These are phyloP conservation scores for Leishmania amazonensis DNA, from an alignment of 208 protist species.

Conservation along the genomic window DNA sequence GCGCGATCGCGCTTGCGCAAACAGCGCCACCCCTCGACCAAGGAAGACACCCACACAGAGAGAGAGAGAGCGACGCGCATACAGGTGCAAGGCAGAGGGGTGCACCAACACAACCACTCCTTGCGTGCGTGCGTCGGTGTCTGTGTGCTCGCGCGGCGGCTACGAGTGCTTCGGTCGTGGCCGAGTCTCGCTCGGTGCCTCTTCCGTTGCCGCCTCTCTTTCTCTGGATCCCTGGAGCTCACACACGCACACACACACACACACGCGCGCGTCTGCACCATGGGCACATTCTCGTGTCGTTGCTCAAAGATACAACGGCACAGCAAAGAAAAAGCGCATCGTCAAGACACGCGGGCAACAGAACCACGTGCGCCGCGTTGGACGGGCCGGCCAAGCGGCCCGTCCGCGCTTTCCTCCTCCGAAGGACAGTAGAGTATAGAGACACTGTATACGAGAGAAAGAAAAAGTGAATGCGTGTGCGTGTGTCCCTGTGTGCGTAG, in stretches of 20 bases:
- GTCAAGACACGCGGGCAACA: too few relatives aligned
- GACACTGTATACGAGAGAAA: too few relatives aligned
- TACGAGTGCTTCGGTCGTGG: neutral
- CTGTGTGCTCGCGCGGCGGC: too few relatives aligned
- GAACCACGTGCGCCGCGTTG: too few relatives aligned
- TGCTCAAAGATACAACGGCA: neutral
- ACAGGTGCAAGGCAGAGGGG: neutral
- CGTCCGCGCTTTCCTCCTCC: too few relatives aligned
- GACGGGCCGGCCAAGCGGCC: too few relatives aligned
- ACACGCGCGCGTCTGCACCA: neutral
- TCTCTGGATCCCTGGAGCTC: neutral
- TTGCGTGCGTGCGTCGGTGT: too few relatives aligned
- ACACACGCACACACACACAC: neutral
- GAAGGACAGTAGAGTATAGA: too few relatives aligned
- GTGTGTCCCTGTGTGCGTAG: too few relatives aligned
- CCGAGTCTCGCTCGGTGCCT: neutral
- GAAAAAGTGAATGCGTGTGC: too few relatives aligned
- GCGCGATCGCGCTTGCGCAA: neutral
- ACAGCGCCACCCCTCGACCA: neutral
- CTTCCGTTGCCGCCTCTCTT: neutral
- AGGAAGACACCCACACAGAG: neutral
- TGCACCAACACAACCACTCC: neutral
- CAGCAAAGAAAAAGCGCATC: neutral
- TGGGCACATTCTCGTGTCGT: neutral
- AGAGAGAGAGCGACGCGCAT: neutral